phyloP scores from a whole-genome alignment of 2,329 filamentous ascomycete species.

The Delphinella strobiligena region DNA sequence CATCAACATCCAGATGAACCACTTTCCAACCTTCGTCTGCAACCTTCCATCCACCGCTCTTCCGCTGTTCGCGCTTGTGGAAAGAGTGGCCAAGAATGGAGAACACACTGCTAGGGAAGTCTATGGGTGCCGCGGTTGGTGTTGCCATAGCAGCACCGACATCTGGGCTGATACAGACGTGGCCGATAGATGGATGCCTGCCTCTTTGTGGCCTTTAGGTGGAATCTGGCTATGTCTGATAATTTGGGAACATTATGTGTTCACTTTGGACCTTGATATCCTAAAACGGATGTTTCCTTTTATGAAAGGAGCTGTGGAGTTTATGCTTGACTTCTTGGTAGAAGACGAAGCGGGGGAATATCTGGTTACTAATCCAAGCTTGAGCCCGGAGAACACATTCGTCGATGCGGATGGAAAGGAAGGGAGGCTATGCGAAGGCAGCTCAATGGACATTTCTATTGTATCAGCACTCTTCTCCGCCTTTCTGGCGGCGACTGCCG shows the following conservation, averaged over 20 bases:
- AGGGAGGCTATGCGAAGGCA: slow-evolving; percentile 1
- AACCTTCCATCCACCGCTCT: slow-evolving; percentile 25
- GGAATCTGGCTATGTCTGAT: slow-evolving; percentile 17
- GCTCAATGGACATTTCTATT: slow-evolving; percentile 1
- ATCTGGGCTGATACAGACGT: slow-evolving; percentile 17
- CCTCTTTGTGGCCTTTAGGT: slow-evolving; percentile 18
- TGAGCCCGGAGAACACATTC: slow-evolving; percentile 1
- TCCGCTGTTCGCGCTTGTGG: slow-evolving; percentile 31
- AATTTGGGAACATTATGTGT: slow-evolving; percentile 7
- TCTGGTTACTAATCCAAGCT: not conserved
- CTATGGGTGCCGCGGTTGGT: slow-evolving; percentile 15
- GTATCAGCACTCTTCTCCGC: not conserved
- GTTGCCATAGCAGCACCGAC: slow-evolving; percentile 19
- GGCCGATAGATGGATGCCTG: slow-evolving; percentile 16
- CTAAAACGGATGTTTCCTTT: not conserved
- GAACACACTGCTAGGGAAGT: slow-evolving; percentile 12
- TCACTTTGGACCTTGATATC: not conserved
- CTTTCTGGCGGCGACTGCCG: too few species aligned
- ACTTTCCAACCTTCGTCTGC: slow-evolving; percentile 27
- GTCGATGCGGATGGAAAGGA: not conserved
- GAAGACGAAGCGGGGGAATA: not conserved
- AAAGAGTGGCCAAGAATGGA: slow-evolving; percentile 24
- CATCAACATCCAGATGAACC: slow-evolving; percentile 44
- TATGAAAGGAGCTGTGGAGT: slow-evolving; percentile 2
- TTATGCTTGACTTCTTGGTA: slow-evolving; percentile 1